Base-by-base conservation (phyloP, 2,329 filamentous ascomycete species). In the Paracamarosporium sp. region DNA sequence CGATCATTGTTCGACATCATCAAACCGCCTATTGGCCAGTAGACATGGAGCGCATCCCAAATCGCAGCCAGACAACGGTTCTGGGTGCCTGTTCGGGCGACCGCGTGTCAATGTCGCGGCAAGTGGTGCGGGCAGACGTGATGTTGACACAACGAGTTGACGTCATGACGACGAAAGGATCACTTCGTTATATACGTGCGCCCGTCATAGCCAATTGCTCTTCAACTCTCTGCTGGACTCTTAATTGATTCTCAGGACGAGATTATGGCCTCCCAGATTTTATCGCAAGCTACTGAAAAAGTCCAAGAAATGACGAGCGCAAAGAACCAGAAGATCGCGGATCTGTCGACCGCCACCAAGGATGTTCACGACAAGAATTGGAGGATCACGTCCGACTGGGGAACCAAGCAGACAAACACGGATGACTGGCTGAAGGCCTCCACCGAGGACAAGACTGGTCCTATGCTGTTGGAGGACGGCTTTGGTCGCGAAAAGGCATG, bases 361-460 rank as follows among this genome's bases (percentile, higher is more conserved):
- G 82, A 91, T 69, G 81, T 86, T 1, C 78, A 84, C 43, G 76
- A 83, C 55, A 64, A 69, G 48, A 82, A 86, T 35, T 80, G 83
- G 30, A 82, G 85, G 36, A 86, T 93, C 63, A 94, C 91, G 0
- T 89, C 88, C 47, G 92, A 96, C 69, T 91, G 84, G 77, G 92
- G 92, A 22, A 86, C 89, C 27, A 91, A 89, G 76, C 84, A 92
- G 68, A 79, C 81, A 40, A 89, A 89, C 67, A 88, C 89, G 1
- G 92, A 96, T 69, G 84, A 93, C 71, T 95, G 91, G 91, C 80
- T 96, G 53, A 86, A 85, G 51, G 82, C 89, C 5, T 83, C 80
- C 25, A 87, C 79, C 33, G 82, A 87, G 3, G 83, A 90, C 45
- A 80, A 86, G 54, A 87, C 82, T 1, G 91, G 91, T 0, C 90